Evolutionary conservation across 345 rosid species (phyloP), one percentile per base, ranked within the genome.

Genomic region (Citrus cavaleriei): DNA sequence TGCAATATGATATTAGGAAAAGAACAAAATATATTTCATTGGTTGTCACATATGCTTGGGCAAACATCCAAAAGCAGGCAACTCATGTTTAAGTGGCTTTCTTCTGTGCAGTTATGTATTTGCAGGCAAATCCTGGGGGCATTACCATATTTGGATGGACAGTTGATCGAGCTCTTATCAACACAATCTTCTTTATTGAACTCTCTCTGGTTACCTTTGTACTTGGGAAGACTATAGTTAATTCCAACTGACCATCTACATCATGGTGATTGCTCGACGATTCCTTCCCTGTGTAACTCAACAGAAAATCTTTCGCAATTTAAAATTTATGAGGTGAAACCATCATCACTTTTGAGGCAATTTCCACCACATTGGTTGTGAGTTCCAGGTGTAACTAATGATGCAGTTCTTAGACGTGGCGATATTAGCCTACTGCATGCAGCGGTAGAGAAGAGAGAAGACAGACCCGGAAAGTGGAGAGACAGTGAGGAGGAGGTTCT

Each of bases 51-150:
- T 32, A 65, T 34, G 21, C 69, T 7, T 65, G 24, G 22, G 67
- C 42, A 65, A 65, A 65, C 40, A 34, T 65, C 3, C 42, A 18
- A 7, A 0, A 5, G 34, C 7, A 32, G 59, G 63, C 25, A 51
- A 2, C 40, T 70, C 21, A 61, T 73, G 14, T 18, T 16, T 16
- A 8, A 19, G 21, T 30, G 8, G n/a, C 16, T 16, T 77, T 55
- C 55, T 38, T 34, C 46, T 37, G 61, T 86, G 89, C 91, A 95
- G 98, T 95, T 14, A 55, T 88, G 85, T 95, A 95, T 79, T 77
- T 95, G 86, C 98, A 92, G 90, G 84, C 83, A 77, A 95, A 95
- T 84, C 98, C 95, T 0, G 98, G 98, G 14, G 98, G 98, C 42
- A 92, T 93, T 75, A 95, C 98, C 2, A 87, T 95, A 63, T 95